Evolutionary conservation across 2,329 filamentous ascomycete genomes (phyloP), one percentile per base, ranked within the genome.

Genomic region (Apiospora koreana): DNA sequence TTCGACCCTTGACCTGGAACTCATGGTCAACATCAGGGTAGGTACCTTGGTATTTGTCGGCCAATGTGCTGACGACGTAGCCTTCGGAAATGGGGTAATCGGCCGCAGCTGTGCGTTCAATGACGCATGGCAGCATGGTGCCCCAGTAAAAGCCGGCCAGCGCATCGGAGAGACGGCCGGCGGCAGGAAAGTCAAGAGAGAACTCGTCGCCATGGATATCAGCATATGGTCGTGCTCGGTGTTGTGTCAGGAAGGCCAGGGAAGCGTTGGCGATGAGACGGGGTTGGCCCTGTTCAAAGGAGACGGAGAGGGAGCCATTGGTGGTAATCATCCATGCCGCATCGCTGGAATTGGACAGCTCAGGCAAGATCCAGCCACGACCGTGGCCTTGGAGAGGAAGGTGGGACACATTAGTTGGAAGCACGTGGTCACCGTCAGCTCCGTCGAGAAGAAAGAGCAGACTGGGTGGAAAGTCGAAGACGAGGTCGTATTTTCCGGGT

Each of bases 21-120:
- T 71, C 71, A 43, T 71, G 70, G 62, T 71, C 71, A n/a, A 71
- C 70, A 42, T 71, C 70, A 8, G 70, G 70, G 66, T 72, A 72
- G 35, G 71, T 72, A 9, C 71, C 71, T n/a, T 65, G 64, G 65
- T 72, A 72, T 58, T 65, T 72, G 67, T 68, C 69, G 3, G 71
- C 71, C 48, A 72, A 69, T 8, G 71, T 72, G 38, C 71, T 72
- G 54, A 72, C 64, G 14, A 72, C 69, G 21, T 58, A 72, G 7
- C 71, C 71, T n/a, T 65, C 65, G 23, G 43, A 41, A 45, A 69
- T 48, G 10, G 70, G 70, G 62, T 70, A 72, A 41, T 45, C 58
- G 35, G 65, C 28, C 35, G 70, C 70, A 23, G 65, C 46, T 7
- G 70, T 72, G 21, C 69, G 66, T 46, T 72, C 70, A 42, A 72